phyloP scores from a whole-genome alignment of 2,329 filamentous ascomycete species.

The Zasmidium citrigriseum region DNA sequence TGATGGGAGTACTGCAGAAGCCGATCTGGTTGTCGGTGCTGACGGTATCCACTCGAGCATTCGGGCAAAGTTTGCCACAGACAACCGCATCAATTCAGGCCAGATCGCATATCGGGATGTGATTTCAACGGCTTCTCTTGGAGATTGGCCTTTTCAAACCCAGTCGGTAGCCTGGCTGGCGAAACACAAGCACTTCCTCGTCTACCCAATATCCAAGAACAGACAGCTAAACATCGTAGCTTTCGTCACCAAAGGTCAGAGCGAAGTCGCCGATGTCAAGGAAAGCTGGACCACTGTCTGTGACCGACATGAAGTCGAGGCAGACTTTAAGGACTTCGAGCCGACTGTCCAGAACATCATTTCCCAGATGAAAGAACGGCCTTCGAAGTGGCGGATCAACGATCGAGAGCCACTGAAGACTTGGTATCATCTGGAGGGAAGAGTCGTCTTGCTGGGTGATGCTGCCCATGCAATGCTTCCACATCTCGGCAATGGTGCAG shows the following conservation, averaged over 20 bases:
- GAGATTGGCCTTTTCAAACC: conserved; percentile 22
- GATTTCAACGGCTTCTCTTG: conserved; percentile 18
- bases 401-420: conserved; percentile 33
- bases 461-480: conserved; percentile 59
- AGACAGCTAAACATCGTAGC: conserved; percentile 40
- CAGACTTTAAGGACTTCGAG: conserved; percentile 20
- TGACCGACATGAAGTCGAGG: conserved; percentile 26
- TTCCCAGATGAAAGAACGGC: conserved; percentile 22
- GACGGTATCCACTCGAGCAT: conserved; percentile 27
- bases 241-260: conserved; percentile 35
- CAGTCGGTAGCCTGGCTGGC: conserved; percentile 35
- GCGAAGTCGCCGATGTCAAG: conserved; percentile 34
- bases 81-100: conserved; percentile 54
- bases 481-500: conserved; percentile 58
- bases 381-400: conserved; percentile 30
- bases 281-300: conserved; percentile 40
- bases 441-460: conserved; percentile 54
- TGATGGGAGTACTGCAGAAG: conserved; percentile 18
- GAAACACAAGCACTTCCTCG: conserved; percentile 40
- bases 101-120: conserved; percentile 45
- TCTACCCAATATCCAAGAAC: conserved; percentile 40
- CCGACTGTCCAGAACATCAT: conserved; percentile 26
- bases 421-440: conserved; percentile 36
- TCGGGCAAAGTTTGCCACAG: conserved; percentile 48
- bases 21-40: conserved; percentile 21